These are phyloP conservation scores for Nymphaea colorata DNA, from an alignment of 164 flowering plant genomes.

Conservation along the genomic window DNA sequence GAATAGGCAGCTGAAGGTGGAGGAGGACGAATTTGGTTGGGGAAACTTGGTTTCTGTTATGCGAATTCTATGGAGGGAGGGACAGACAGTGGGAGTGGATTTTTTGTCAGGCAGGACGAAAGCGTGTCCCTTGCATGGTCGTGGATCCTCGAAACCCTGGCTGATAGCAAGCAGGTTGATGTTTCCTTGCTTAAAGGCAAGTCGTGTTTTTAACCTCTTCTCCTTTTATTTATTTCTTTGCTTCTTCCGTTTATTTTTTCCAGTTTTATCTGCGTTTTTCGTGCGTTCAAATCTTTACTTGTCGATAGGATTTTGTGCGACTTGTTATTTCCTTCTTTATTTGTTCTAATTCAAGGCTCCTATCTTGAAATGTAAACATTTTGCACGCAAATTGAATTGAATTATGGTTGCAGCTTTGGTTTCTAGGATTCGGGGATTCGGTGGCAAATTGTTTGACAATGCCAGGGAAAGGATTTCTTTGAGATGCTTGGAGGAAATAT, in stretches of 20 bases:
- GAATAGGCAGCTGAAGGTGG: too few relatives aligned
- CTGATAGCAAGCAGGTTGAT: neutral
- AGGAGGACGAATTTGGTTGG: neutral
- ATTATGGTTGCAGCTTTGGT: constrained; percentile 1
- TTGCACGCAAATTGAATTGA: neutral
- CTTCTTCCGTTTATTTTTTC: too few relatives aligned
- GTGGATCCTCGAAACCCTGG: constrained; percentile 7
- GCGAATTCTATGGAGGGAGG: neutral
- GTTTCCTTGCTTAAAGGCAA: constrained; percentile 1
- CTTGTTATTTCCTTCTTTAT: too few relatives aligned
- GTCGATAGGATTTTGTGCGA: too few relatives aligned
- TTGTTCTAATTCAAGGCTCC: too few relatives aligned
- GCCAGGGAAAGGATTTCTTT: constrained; percentile 6
- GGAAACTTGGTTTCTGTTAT: neutral
- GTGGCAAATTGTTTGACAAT: neutral
- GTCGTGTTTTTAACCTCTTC: neutral
- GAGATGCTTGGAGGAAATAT: constrained; percentile 3
- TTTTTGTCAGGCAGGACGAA: neutral
- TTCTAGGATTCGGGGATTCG: constrained; percentile 1
- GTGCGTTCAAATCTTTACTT: too few relatives aligned
- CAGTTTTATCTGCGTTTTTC: too few relatives aligned
- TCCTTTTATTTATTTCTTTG: neutral
- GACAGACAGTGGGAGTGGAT: neutral
- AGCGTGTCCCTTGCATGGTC: constrained; percentile 5
- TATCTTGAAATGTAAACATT: too few relatives aligned